Percentiles rank a stretch among this genome's conserved stretches.
Evolutionary conservation across 139 green algal genomes (phyloP).

Genomic region (Closterium sp.): DNA sequence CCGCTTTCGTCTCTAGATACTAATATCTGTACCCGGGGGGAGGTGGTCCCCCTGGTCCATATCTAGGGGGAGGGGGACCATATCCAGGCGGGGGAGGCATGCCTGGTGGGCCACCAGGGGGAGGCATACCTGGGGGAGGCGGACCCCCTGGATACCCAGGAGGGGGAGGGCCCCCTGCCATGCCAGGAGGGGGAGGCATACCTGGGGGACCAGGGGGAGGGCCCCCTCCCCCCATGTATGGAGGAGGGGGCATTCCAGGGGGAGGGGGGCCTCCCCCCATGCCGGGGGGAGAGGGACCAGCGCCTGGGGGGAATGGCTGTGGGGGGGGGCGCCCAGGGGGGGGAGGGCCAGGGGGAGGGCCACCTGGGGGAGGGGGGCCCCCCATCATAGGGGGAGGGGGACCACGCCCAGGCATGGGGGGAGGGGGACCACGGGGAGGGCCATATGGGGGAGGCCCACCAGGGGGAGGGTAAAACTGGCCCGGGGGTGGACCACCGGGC

Average conservation of each 20-base stretch:
- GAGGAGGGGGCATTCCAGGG: background rate
- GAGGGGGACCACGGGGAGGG: background rate
- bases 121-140: background rate
- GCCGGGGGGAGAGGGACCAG: background rate
- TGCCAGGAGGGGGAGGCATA: slow-evolving; percentile 4
- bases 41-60: background rate
- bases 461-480: background rate
- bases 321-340: background rate
- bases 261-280: background rate
- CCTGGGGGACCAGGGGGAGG: background rate
- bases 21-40: background rate
- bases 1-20: background rate
- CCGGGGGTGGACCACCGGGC: background rate
- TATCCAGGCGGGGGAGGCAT: background rate
- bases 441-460: slow-evolving; percentile 1
- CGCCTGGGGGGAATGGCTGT: background rate
- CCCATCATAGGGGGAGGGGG: slow-evolving; percentile 16
- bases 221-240: background rate
- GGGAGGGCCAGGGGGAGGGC: slow-evolving; percentile 3
- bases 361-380: background rate
- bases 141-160: background rate
- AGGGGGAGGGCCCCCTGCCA: background rate
- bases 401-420: background rate
- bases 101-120: too few species aligned
- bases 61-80: background rate